Conservation (phyloP, 257 asterid genomes). For the Solanum rostratum region DNA sequence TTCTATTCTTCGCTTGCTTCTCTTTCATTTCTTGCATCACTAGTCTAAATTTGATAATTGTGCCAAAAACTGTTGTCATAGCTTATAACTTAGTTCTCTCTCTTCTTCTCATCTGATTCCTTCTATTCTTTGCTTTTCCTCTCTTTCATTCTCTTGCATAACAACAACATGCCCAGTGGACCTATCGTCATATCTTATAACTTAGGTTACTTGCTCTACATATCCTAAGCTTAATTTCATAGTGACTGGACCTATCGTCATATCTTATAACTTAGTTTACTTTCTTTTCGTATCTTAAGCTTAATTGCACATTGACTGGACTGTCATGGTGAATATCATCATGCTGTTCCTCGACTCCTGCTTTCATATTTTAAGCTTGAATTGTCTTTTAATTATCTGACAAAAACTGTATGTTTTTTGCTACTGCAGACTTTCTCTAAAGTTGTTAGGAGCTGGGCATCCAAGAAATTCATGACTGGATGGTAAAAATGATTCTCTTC, state of each 20-base stretch:
- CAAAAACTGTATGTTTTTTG: slow-evolving; percentile 5
- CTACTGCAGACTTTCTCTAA: slow-evolving; percentile 70
- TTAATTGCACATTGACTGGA: neutral
- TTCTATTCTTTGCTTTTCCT: neutral
- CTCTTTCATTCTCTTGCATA: neutral
- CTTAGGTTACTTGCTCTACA: neutral
- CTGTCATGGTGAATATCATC: neutral
- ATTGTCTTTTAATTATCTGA: neutral
- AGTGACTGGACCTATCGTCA: neutral
- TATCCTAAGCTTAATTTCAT: neutral
- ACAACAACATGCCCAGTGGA: too few relatives aligned
- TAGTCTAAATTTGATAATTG: neutral
- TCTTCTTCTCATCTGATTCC: neutral
- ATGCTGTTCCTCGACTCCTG: neutral
- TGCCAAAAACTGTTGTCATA: neutral
- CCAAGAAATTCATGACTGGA: slow-evolving; percentile 96
- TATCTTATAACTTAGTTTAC: neutral
- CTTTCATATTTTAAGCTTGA: neutral
- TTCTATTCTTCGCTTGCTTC: neutral
- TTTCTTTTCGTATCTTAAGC: neutral
- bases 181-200: neutral
- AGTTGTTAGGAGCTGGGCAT: slow-evolving; percentile 97
- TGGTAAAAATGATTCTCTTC: slow-evolving; percentile 39
- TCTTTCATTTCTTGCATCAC: neutral
- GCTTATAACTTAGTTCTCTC: neutral